Conservation (phyloP, 805 yeast genomes). For the Ogataea glucozyma region DNA sequence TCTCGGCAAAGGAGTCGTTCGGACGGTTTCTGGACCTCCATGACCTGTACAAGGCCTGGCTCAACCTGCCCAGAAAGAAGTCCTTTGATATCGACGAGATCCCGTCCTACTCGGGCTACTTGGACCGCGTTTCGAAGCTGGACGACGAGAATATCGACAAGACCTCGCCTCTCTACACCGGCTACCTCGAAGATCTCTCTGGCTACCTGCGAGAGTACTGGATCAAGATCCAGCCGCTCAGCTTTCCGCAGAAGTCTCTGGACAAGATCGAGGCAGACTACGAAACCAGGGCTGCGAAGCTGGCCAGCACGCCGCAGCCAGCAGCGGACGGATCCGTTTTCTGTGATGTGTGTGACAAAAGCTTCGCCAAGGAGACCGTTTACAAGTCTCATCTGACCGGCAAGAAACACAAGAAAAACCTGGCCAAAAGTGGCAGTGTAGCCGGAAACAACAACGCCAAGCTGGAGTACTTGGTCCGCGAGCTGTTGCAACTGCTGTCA, state of each 20-base stretch:
- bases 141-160: conserved; percentile 31
- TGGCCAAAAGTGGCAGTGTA: conserved; percentile 13
- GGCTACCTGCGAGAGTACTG: conserved; percentile 53
- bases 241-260: conserved; percentile 38
- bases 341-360: conserved; percentile 65
- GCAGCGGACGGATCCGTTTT: conserved; percentile 38
- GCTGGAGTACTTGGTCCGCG: conserved; percentile 41
- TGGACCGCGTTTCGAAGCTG: conserved; percentile 10
- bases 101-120: conserved; percentile 25
- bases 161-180: conserved; percentile 37
- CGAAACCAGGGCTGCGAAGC: conserved; percentile 4
- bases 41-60: conserved; percentile 52
- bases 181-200: conserved; percentile 47
- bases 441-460: conserved; percentile 6
- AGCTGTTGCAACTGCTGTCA: conserved; percentile 39
- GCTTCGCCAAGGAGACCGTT: conserved; percentile 64
- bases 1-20: conserved; percentile 59
- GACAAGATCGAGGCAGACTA: conserved; percentile 26
- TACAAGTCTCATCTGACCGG: conserved; percentile 70
- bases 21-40: conserved; percentile 67
- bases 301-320: too few relatives aligned
- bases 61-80: conserved; percentile 41
- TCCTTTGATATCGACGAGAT: conserved; percentile 7
- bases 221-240: conserved; percentile 49
- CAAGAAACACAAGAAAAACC: conserved; percentile 67